Conservation (phyloP, 2,329 filamentous ascomycete species). For the Boeremia exigua region DNA sequence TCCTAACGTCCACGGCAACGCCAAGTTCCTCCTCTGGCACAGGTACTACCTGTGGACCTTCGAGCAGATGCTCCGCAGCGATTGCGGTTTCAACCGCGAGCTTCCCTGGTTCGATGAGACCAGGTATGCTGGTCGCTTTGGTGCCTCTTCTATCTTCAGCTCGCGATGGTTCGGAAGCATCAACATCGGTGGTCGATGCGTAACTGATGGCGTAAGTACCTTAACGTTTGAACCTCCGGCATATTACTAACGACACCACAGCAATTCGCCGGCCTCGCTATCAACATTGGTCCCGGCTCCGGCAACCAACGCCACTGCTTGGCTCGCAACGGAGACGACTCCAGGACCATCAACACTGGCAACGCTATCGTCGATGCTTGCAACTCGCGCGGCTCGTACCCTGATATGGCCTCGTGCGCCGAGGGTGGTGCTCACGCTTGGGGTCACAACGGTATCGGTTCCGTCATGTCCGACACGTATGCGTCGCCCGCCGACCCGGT, state of each 20-base stretch:
- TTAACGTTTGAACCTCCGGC: neutral
- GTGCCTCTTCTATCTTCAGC: slow-evolving; percentile 40
- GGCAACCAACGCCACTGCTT: slow-evolving; percentile 40
- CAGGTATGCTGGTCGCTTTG: slow-evolving; percentile 38
- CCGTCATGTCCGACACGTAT: slow-evolving; percentile 42
- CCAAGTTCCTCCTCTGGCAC: slow-evolving; percentile 54
- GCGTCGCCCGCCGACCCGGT: slow-evolving; percentile 44
- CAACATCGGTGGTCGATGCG: slow-evolving; percentile 33
- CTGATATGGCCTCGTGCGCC: slow-evolving; percentile 33
- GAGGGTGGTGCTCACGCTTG: slow-evolving; percentile 42
- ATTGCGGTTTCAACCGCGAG: slow-evolving; percentile 51
- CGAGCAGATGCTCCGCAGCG: slow-evolving; percentile 50
- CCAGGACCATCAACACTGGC: slow-evolving; percentile 35
- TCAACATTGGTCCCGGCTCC: slow-evolving; percentile 39
- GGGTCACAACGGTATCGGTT: slow-evolving; percentile 46
- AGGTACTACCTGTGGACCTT: slow-evolving; percentile 52
- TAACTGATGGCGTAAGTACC: slow-evolving; percentile 43
- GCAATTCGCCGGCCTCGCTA: slow-evolving; percentile 41
- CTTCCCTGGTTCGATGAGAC: slow-evolving; percentile 50
- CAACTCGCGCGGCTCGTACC: slow-evolving; percentile 31
- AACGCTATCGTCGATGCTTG: slow-evolving; percentile 36
- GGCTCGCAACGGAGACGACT: slow-evolving; percentile 34
- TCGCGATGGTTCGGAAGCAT: slow-evolving; percentile 35
- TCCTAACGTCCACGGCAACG: slow-evolving; percentile 41
- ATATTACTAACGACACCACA: slow-evolving; percentile 16